phyloP scores from a whole-genome alignment of 2,329 filamentous ascomycete species.

The Sarocladium kiliense region DNA sequence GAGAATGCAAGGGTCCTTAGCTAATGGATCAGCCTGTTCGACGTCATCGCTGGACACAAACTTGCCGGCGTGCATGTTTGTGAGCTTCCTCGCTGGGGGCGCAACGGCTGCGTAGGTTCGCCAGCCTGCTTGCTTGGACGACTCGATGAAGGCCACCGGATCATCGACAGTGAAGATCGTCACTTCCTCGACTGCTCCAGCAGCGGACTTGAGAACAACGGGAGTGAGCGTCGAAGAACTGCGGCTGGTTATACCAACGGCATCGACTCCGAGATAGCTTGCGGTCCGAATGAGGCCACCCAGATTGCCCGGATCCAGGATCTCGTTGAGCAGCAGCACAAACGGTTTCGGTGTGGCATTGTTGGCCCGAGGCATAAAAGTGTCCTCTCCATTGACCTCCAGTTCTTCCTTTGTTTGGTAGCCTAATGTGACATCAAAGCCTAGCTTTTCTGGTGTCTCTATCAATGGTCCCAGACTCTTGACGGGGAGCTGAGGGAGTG shows the following conservation, averaged over 20 bases:
- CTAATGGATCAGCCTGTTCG: constrained; percentile 47
- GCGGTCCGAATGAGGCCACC: constrained; percentile 85
- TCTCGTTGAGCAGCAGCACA: constrained; percentile 67
- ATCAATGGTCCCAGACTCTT: constrained; percentile 48
- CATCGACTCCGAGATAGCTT: constrained; percentile 85
- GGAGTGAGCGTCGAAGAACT: constrained; percentile 71
- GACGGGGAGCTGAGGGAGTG: constrained; percentile 68
- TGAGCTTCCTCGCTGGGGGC: constrained; percentile 30
- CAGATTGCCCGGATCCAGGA: constrained; percentile 83
- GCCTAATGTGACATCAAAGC: constrained; percentile 56
- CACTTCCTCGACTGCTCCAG: constrained; percentile 79
- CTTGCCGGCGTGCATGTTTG: constrained; percentile 30
- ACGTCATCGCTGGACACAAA: constrained; percentile 46
- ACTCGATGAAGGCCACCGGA: constrained; percentile 63
- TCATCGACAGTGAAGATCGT: constrained; percentile 66
- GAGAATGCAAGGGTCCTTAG: constrained; percentile 64
- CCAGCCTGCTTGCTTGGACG: constrained; percentile 71
- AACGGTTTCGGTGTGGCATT: constrained; percentile 52
- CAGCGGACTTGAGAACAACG: constrained; percentile 78
- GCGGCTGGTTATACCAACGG: constrained; percentile 69
- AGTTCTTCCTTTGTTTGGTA: constrained; percentile 71
- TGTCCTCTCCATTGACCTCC: constrained; percentile 62
- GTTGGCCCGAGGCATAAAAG: constrained; percentile 36
- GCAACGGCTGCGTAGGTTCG: constrained; percentile 71
- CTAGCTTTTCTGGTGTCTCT: constrained; percentile 35